Base-by-base conservation (phyloP, 2,329 filamentous ascomycete genomes). In the Ceratocystis eucalypticola region DNA sequence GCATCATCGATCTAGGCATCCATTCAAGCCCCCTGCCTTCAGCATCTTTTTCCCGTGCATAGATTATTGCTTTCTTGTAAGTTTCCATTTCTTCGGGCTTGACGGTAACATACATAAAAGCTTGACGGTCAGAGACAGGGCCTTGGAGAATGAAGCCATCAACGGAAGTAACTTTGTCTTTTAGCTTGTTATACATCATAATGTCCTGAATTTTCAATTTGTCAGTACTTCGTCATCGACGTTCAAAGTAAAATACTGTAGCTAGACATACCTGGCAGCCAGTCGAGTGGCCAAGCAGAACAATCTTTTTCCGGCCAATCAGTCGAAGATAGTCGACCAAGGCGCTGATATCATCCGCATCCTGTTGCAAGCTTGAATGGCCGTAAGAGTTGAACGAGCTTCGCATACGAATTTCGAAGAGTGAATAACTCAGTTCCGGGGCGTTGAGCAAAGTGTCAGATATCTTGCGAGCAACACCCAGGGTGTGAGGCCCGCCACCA, bases 71-170 rank as follows among this genome's bases (percentile, higher is more conserved):
- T 62, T 74, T 74, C 17, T 80, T 75, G 68, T 82, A 75, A 5
- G 79, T 75, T 3, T 77, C 71, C 0, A 74, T 73, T 37, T 65
- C 62, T 22, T 25, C 33, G 5, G 62, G 30, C 17, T 66, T 17
- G 3, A 61, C 62, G 84, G 75, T 5, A 80, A 72, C 3, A 76
- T 72, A 2, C 75, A 22, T 75, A 10, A 88, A 72, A 0, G 80
- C 82, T 73, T 95, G 87, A 37, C 90, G 81, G 74, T 96, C 91
- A 1, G 85, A 89, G 2, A 92, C 86, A 0, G 89, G 86, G 0
- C 87, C 90, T 74, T 96, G 91, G 65, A 96, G 76, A 57, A 96
- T 87, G 62, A 85, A 86, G 45, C 88, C 91, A 68, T 94, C 84
- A 1, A 96, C 76, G 0, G 83, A 81, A 12, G 82, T 76, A 50